These are phyloP conservation scores for Phytophthora capsici DNA, from an alignment of 352 stramenopile species.

Conservation along the genomic window DNA sequence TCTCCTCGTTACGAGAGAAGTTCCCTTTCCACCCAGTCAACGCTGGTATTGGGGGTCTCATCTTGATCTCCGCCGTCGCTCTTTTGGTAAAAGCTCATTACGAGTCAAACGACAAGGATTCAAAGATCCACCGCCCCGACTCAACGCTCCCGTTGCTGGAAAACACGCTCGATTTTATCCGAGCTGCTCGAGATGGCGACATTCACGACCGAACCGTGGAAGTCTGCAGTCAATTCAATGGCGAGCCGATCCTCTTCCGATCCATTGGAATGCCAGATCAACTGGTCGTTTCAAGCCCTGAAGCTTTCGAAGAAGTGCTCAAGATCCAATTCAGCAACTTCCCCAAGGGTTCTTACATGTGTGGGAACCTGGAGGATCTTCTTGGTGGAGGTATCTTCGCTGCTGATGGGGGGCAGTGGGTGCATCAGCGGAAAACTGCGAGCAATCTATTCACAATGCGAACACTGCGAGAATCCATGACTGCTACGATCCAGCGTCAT, in stretches of 20 bases:
- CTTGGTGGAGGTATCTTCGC: background rate
- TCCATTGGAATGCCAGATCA: constrained; percentile 2
- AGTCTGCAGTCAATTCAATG: constrained; percentile 25
- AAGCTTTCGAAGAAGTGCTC: constrained; percentile 5
- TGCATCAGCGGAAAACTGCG: constrained; percentile 56
- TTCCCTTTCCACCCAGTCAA: background rate
- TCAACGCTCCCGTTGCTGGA: constrained; percentile 44
- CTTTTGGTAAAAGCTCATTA: background rate
- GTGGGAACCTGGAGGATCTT: constrained; percentile 19
- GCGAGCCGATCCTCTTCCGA: constrained; percentile 23
- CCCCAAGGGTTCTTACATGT: constrained; percentile 53
- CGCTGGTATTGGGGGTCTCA: background rate
- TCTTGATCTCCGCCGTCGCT: background rate
- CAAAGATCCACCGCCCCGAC: constrained; percentile 11
- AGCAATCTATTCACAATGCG: constrained; percentile 84
- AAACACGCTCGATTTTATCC: constrained; percentile 41
- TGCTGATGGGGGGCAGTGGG: background rate
- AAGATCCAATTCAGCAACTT: constrained; percentile 38
- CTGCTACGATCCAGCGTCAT: constrained; percentile 34
- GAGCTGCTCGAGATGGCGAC: constrained; percentile 16
- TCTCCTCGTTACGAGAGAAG: constrained; percentile 2
- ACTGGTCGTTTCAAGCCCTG: background rate
- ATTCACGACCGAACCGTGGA: constrained; percentile 40
- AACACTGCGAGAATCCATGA: constrained; percentile 48
- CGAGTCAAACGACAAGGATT: constrained; percentile 7